phyloP scores from a whole-genome alignment of 208 protist genomes.

The Jaenimonas drosophilae region DNA sequence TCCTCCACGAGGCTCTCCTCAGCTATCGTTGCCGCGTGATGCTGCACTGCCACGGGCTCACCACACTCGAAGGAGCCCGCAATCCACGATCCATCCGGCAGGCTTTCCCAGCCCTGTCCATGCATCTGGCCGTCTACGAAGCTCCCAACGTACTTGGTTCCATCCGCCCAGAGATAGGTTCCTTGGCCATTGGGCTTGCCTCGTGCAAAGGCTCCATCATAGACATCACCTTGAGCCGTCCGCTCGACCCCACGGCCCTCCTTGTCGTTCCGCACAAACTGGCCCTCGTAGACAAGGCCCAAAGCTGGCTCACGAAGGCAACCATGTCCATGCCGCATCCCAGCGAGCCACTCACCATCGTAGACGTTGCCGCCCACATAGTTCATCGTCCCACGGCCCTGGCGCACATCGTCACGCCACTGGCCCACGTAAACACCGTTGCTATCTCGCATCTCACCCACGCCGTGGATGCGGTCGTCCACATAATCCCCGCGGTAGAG shows the following conservation, averaged over 20 bases:
- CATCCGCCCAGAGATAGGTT: slow-evolving; percentile 74
- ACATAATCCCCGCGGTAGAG: slow-evolving; percentile 62
- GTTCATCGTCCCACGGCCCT: slow-evolving; percentile 70
- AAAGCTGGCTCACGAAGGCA: slow-evolving; percentile 40
- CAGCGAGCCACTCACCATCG: slow-evolving; percentile 79
- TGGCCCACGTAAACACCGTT: slow-evolving; percentile 72
- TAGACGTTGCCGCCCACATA: slow-evolving; percentile 71
- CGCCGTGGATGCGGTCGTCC: slow-evolving; percentile 52
- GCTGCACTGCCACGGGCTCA: slow-evolving; percentile 47
- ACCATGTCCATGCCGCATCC: slow-evolving; percentile 78
- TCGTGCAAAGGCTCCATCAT: slow-evolving; percentile 70
- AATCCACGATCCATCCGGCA: slow-evolving; percentile 71
- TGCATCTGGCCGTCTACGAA: slow-evolving; percentile 82
- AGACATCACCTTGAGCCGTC: slow-evolving; percentile 65
- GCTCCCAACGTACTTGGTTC: slow-evolving; percentile 66
- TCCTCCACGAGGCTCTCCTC: too few species aligned
- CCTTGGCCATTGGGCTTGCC: slow-evolving; percentile 71
- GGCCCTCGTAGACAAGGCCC: slow-evolving; percentile 51
- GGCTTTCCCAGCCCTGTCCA: slow-evolving; percentile 74
- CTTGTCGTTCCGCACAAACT: slow-evolving; percentile 69
- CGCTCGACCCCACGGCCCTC: slow-evolving; percentile 65
- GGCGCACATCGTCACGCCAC: slow-evolving; percentile 78
- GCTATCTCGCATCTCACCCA: slow-evolving; percentile 68
- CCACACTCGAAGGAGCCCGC: slow-evolving; percentile 61
- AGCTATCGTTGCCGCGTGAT: too few species aligned